Evolutionary conservation across 495 filamentous ascomycete species (phyloP).

Genomic region (Cryomyces antarcticus): DNA sequence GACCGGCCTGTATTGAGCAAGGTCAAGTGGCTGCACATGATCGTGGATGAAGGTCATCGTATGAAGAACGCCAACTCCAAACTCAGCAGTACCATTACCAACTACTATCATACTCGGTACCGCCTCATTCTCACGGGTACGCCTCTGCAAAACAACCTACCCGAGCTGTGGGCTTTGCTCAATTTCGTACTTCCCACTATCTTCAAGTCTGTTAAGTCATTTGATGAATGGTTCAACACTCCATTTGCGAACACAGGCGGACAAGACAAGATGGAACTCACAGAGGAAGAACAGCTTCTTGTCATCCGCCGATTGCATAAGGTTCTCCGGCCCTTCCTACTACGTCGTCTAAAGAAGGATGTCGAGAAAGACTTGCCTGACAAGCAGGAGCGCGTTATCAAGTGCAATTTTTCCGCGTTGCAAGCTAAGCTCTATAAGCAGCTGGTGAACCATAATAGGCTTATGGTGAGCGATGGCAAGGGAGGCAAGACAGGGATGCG

Average conservation of each 20-base stretch:
- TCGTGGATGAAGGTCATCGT: conserved; percentile 96
- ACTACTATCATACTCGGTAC: conserved; percentile 86
- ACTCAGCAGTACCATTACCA: conserved; percentile 78
- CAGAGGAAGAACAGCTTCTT: conserved; percentile 97
- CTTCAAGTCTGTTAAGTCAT: conserved; percentile 97
- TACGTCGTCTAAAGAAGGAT: conserved; percentile 96
- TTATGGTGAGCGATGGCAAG: conserved; percentile 85
- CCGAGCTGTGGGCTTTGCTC: conserved; percentile 89
- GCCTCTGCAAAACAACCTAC: conserved; percentile 89
- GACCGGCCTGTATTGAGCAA: conserved; percentile 85
- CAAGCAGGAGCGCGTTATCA: conserved; percentile 97
- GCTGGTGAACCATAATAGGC: conserved; percentile 82
- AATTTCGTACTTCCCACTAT: conserved; percentile 97
- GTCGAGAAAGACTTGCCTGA: conserved; percentile 96
- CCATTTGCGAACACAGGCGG: conserved; percentile 96
- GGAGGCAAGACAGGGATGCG: conserved; percentile 89
- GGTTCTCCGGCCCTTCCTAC: conserved; percentile 88
- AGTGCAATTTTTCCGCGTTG: conserved; percentile 91
- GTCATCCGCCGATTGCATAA: conserved; percentile 97
- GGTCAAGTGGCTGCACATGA: conserved; percentile 99
- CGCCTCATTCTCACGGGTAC: conserved; percentile 95
- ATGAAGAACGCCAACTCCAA: conserved; percentile 99
- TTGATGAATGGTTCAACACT: conserved; percentile 99
- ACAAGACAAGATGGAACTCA: conserved; percentile 95
- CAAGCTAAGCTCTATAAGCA: conserved; percentile 91